Percentiles rank a stretch among this genome's conserved stretches.
Conservation (phyloP, 371 early-diverging fungal genomes). For the Syncephalastrum racemosum region DNA sequence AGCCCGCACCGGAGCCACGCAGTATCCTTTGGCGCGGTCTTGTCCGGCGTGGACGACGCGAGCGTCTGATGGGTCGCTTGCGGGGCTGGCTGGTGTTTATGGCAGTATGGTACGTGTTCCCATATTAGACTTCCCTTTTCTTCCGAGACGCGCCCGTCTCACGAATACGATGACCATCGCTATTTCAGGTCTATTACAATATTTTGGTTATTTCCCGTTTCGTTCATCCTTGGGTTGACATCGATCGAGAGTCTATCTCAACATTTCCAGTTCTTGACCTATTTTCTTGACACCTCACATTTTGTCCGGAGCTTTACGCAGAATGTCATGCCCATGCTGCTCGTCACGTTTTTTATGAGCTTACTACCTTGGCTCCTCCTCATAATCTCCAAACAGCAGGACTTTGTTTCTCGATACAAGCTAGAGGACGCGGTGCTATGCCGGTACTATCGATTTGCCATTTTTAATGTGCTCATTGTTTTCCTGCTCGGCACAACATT, state of each 20-base stretch:
- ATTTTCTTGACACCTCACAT: conserved; percentile 54
- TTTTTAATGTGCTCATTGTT: conserved; percentile 90
- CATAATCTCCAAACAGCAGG: conserved; percentile 57
- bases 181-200: conserved; percentile 60
- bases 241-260: conserved; percentile 69
- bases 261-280: conserved; percentile 51
- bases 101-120: conserved; percentile 54
- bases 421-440: conserved; percentile 66
- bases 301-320: conserved; percentile 55
- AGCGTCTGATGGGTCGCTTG: conserved; percentile 31
- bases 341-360: conserved; percentile 70
- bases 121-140: conserved; percentile 8
- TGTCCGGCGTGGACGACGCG: conserved; percentile 53
- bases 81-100: conserved; percentile 52
- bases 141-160: conserved; percentile 18
- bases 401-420: conserved; percentile 58
- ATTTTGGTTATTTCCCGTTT: conserved; percentile 70
- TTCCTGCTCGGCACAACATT: conserved; percentile 82
- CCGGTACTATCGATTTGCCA: conserved; percentile 84
- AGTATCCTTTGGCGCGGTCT: conserved; percentile 89
- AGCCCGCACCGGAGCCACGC: conserved; percentile 89
- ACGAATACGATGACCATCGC: conserved; percentile 14
- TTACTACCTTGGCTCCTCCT: conserved; percentile 55
- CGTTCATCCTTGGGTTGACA: conserved; percentile 69
- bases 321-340: conserved; percentile 61